phyloP scores from a whole-genome alignment of 352 stramenopile species.

The Phytophthora citrophthora region DNA sequence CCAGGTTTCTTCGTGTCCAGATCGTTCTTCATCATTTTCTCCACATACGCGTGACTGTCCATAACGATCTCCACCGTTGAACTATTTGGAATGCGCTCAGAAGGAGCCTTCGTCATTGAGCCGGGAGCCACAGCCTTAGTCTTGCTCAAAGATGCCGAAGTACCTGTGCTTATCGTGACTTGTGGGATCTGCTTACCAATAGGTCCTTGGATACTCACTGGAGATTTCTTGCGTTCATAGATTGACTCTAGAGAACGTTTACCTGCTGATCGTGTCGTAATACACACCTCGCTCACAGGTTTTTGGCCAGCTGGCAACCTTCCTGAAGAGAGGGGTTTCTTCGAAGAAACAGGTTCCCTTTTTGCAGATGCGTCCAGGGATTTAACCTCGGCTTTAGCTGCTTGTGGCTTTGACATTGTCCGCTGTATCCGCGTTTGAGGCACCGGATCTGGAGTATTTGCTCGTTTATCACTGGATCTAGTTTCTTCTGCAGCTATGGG shows the following conservation, averaged over 20 bases:
- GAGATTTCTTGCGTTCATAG: neutral
- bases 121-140: neutral
- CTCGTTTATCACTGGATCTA: neutral
- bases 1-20: neutral
- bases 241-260: neutral
- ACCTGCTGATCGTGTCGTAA: neutral
- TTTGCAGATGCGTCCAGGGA: neutral
- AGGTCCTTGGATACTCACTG: neutral
- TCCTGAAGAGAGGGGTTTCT: neutral
- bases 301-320: neutral
- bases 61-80: conserved; percentile 26
- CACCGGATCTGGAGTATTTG: too few species aligned
- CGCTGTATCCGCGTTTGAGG: neutral
- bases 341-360: neutral
- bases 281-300: neutral
- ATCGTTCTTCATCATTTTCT: conserved; percentile 34
- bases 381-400: neutral
- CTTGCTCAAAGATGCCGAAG: neutral
- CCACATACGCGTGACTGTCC: conserved; percentile 39
- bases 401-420: neutral
- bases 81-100: conserved; percentile 1
- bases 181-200: neutral
- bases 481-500: neutral
- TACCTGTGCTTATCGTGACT: neutral
- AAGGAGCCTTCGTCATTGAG: neutral